Evolutionary conservation across 176 grass and related monocot species (phyloP).

Genomic region (Tillandsia leiboldiana): DNA sequence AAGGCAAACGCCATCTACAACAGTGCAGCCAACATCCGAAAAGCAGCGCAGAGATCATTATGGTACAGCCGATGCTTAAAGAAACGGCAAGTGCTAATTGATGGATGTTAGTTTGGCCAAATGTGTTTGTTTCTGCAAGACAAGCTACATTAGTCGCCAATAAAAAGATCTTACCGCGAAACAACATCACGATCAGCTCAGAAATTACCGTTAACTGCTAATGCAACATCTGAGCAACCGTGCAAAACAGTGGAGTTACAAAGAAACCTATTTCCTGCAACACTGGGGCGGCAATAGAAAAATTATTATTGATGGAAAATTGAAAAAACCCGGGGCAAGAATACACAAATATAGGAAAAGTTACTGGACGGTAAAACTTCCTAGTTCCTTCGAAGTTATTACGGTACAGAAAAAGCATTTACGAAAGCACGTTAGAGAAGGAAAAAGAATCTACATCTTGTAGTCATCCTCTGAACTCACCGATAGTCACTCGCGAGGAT

Average conservation of each 20-base stretch:
- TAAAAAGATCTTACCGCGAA: constrained; percentile 5
- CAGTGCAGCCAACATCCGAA: constrained; percentile 67
- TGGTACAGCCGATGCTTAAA: constrained; percentile 52
- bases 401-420: background rate
- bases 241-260: constrained; percentile 73
- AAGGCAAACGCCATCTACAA: constrained; percentile 84
- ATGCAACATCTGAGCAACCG: constrained; percentile 53
- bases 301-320: constrained; percentile 3
- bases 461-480: constrained; percentile 27
- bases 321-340: constrained; percentile 7
- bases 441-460: background rate
- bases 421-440: background rate
- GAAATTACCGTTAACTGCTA: constrained; percentile 48
- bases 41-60: constrained; percentile 38
- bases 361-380: too few relatives aligned
- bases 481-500: constrained; percentile 89
- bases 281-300: constrained; percentile 40
- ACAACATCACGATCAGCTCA: constrained; percentile 16
- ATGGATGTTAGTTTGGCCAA: constrained; percentile 36
- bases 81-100: constrained; percentile 70
- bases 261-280: constrained; percentile 76
- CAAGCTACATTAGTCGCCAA: constrained; percentile 23
- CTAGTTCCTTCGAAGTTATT: too few relatives aligned
- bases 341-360: constrained; percentile 15
- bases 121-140: constrained; percentile 42